Base-by-base conservation (phyloP, 176 grass and related monocot species). In the Eremochloa ophiuroides region DNA sequence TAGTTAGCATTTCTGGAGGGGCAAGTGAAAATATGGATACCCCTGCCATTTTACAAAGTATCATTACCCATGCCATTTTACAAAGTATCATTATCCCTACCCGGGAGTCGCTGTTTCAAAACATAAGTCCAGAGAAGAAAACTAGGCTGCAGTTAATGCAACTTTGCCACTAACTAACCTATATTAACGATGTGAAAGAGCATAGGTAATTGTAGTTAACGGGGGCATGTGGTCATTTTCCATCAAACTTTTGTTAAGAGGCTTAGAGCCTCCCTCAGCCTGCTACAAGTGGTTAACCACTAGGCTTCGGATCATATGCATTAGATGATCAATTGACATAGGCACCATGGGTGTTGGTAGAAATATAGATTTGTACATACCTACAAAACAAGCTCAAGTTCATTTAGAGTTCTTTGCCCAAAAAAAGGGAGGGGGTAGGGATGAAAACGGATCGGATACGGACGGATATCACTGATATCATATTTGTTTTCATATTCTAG, bases 1-100 rank as follows among this genome's bases (percentile, higher is more conserved):
- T 66, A 89, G 84, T 42, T 74, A 79, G 38, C 39, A 87, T 82
- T 28, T 80, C 66, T 80, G 71, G 66, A 61, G 40, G 55, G 27
- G 37, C 22, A 26, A 56, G 51, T 44, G 42, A 76, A 46, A 27
- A 69, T 46, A 78, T 53, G 26, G 20, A 69, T 42, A 69, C 38
- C 42, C 22, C 38, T n/a, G 23, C 37, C 22, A 12, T 16, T 69
- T 69, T 40, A 69, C 37, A 43, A 69, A 26, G 40, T n/a, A n/a
- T n/a, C n/a, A n/a, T n/a, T n/a, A n/a, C n/a, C n/a, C n/a, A n/a
- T n/a, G n/a, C n/a, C n/a, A n/a, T n/a, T n/a, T n/a, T n/a, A n/a
- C n/a, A n/a, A 26, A 26, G 39, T 70, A 38, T 23, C 42, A 70
- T 71, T 28, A 46, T 1, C 40, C 40, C 42, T 17, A 28, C 2